Percentiles rank a stretch among this genome's conserved stretches.
These are phyloP conservation scores for Castanospermum australe DNA, from an alignment of 306 rosid genomes.

Conservation along the genomic window DNA sequence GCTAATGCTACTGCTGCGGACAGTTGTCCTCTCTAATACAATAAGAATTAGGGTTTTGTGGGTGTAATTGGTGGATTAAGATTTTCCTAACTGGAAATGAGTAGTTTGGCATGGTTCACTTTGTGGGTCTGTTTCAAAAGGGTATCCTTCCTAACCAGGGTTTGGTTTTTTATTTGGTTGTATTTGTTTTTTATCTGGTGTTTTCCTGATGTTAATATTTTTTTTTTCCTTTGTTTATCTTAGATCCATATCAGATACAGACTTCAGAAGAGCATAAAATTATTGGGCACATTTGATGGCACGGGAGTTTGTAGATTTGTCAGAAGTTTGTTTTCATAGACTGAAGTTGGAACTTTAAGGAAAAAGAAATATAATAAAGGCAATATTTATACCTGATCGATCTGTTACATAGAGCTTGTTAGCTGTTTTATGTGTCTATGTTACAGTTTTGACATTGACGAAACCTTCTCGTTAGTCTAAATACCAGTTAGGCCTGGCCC, in stretches of 20 bases:
- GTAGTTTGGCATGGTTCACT: neutral
- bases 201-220: slow-evolving; percentile 24
- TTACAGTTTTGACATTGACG: slow-evolving; percentile 19
- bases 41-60: slow-evolving; percentile 40
- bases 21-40: neutral
- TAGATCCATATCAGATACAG: slow-evolving; percentile 43
- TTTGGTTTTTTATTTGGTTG: neutral
- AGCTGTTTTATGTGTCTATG: slow-evolving; percentile 33
- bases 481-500: slow-evolving; percentile 59
- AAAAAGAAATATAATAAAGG: neutral
- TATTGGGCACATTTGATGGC: slow-evolving; percentile 28
- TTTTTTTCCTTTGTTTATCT: slow-evolving; percentile 12
- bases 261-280: slow-evolving; percentile 27
- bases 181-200: neutral
- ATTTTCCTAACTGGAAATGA: neutral
- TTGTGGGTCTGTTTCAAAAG: neutral
- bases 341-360: slow-evolving; percentile 1
- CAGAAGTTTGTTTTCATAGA: neutral
- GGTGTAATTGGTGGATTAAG: neutral
- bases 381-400: neutral
- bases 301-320: slow-evolving; percentile 18
- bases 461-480: slow-evolving; percentile 23
- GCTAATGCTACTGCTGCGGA: neutral
- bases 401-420: slow-evolving; percentile 8
- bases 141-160: neutral